Conservation (phyloP, 2,329 filamentous ascomycete species). For the Helotiales sp. region DNA sequence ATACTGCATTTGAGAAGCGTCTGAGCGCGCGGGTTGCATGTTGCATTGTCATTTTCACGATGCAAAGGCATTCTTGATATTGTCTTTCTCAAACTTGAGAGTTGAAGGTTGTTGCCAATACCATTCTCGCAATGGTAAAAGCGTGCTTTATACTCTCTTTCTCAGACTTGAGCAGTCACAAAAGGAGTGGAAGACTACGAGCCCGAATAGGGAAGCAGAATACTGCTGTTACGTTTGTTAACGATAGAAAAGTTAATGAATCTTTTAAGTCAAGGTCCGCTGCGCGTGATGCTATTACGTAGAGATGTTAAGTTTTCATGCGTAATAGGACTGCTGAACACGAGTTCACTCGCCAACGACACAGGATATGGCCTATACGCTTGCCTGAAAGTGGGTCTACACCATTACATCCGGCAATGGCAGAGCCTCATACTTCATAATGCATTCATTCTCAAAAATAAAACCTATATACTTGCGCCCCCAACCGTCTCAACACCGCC, state of each 20-base stretch:
- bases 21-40: too few relatives aligned
- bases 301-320: too few relatives aligned
- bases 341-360: too few relatives aligned
- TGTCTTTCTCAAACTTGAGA: neutral
- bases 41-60: too few relatives aligned
- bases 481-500: neutral
- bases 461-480: neutral
- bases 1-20: too few relatives aligned
- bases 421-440: constrained; percentile 2
- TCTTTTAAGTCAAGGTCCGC: too few relatives aligned
- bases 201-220: neutral
- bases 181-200: neutral
- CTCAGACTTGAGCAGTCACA: neutral
- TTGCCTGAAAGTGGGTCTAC: neutral
- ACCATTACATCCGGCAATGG: neutral
- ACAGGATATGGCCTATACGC: too few relatives aligned
- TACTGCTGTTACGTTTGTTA: too few relatives aligned
- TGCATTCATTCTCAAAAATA: constrained; percentile 7
- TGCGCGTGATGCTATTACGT: too few relatives aligned
- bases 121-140: neutral
- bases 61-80: too few relatives aligned
- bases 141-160: neutral
- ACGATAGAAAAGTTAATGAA: too few relatives aligned
- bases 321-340: too few relatives aligned
- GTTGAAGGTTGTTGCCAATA: neutral